Evolutionary conservation across 1,139 yeast genomes (phyloP), one percentile per base, ranked within the genome.

Genomic region (Zygoascus sp.): DNA sequence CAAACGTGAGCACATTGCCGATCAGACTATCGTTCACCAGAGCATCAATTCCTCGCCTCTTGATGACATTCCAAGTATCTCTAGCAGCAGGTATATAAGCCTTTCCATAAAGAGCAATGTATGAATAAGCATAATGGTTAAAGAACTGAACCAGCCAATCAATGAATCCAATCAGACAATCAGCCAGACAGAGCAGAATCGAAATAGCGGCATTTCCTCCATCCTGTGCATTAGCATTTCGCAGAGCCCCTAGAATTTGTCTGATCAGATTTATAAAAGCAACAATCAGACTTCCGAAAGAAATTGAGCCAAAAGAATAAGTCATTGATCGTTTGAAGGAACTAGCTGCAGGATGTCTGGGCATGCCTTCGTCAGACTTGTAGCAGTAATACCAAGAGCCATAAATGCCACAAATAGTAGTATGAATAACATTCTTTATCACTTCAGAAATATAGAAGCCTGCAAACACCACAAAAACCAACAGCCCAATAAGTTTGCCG

Each of bases 311-410:
- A 62, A 89, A 84, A 35, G 94, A 85, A 62, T 83, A 86, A 1
- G 96, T 84, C 70, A 87, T 68, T 1, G 96, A 87, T 57, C 96
- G 76, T 60, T 79, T 81, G 56, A 90, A 79, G 1, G 96, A 83
- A 5, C 95, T 90, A 48, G 80, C 66, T 1, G 95, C 94, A 8
- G 95, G 95, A 69, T 78, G 77, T 56, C 67, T 76, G 30, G 96
- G 96, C 70, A 82, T 74, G 3, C 95, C 95, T 59, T 83, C 85
- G 60, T 83, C 90, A 1, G 89, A 77, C 53, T 75, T 76, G 40
- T 87, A 77, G 62, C 85, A 73, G 64, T 84, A 89, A 66, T 87
- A 89, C 96, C 97, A 89, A 4, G 94, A 79, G 17, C 97, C 97
- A 62, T 78, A 90, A 30, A 89, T 79, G 28, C 96, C 96, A 20